These are phyloP conservation scores for Boletus vinaceobasis DNA, from an alignment of 768 basidiomycete species.

Conservation along the genomic window DNA sequence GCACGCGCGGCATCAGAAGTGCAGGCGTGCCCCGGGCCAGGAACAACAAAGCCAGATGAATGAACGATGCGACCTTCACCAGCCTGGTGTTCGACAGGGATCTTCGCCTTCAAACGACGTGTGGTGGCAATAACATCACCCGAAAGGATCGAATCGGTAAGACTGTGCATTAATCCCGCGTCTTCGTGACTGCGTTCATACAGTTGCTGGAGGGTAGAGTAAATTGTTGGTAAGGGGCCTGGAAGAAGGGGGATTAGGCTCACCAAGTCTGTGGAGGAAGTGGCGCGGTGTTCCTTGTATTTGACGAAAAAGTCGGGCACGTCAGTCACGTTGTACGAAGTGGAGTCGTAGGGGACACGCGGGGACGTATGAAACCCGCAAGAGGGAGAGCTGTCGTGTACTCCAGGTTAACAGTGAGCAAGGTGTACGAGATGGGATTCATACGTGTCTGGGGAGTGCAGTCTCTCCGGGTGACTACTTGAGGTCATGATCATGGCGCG, in stretches of 20 bases:
- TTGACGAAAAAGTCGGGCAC: conserved; percentile 29
- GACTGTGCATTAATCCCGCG: conserved; percentile 22
- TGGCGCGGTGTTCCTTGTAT: conserved; percentile 22
- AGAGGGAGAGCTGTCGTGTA: conserved; percentile 25
- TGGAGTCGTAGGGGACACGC: conserved; percentile 12
- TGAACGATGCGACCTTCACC: conserved; percentile 19
- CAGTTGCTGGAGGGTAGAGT: not conserved
- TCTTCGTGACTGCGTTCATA: conserved; percentile 4
- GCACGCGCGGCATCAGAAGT: conserved; percentile 22
- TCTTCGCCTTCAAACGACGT: conserved; percentile 28
- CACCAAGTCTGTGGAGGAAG: conserved; percentile 1
- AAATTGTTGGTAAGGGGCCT: not conserved
- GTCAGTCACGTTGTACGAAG: conserved; percentile 25
- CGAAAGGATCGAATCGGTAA: conserved; percentile 17
- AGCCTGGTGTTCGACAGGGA: conserved; percentile 25
- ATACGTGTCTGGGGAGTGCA: conserved; percentile 32
- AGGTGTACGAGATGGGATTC: conserved; percentile 25
- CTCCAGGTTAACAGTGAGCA: conserved; percentile 32
- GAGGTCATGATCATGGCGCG: conserved; percentile 36
- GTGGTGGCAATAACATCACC: conserved; percentile 28
- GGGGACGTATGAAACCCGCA: conserved; percentile 25
- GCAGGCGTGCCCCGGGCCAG: conserved; percentile 28
- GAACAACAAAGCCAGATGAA: conserved; percentile 29
- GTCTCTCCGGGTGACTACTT: conserved; percentile 30
- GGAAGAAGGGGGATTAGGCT: not conserved